Evolutionary conservation across 148 eudicot species (phyloP), one percentile per base, ranked within the genome.

Genomic region (Persicaria maculosa): DNA sequence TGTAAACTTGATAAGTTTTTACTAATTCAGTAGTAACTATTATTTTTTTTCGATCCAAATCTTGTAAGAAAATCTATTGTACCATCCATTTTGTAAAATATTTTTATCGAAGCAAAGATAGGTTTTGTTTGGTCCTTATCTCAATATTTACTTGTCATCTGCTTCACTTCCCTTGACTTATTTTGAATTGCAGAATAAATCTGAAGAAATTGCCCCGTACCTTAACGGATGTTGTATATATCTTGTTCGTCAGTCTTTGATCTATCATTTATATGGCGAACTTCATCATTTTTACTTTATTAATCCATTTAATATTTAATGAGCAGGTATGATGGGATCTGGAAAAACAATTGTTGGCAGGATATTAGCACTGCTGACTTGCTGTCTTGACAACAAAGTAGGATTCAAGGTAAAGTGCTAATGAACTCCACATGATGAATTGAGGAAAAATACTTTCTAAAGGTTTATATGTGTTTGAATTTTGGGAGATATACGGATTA

Each of bases 301-400:
- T 36, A 15, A 11, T 16, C 19, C 25, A 12, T 36, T 55, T 46
- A 20, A 6, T n/a, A 4, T 71, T 22, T 48, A 44, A 74, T 50
- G 74, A 86, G 77, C 84, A 93, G 99, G 99, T 76, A 90, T 95
- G 97, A 95, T 95, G 99, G 99, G 99, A 54, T 92, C 99, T 72
- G 99, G 99, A 10, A 95, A 95, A 83, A 92, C 99, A 61, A 95
- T 97, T 6, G 76, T 95, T 74, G 99, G 99, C 80, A 85, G 81
- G 85, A 83, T 92, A 79, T 81, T 95, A 78, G 84, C 99, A 4
- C n/a, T n/a, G n/a, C n/a, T n/a, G n/a, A n/a, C n/a, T n/a, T n/a
- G n/a, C n/a, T n/a, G n/a, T n/a, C n/a, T n/a, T n/a, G n/a, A n/a
- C n/a, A n/a, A n/a, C n/a, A n/a, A n/a, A n/a, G n/a, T n/a, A n/a